These are phyloP conservation scores for Pythium phragmitis DNA, from an alignment of 352 stramenopile genomes.

Conservation along the genomic window DNA sequence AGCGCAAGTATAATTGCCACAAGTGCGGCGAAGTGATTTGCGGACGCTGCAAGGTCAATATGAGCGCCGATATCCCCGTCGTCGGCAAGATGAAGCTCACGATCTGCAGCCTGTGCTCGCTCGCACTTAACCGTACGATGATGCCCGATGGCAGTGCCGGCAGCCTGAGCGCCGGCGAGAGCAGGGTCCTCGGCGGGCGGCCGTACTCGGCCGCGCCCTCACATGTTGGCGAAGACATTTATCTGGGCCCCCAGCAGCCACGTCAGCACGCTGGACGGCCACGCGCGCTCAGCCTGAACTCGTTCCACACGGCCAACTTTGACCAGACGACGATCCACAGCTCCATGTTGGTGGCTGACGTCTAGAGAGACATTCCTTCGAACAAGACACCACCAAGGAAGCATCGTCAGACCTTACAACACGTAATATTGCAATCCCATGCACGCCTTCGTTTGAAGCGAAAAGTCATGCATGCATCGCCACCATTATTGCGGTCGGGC, in stretches of 20 bases:
- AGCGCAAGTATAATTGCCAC: conserved; percentile 81
- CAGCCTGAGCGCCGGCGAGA: conserved; percentile 34
- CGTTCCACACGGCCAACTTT: conserved; percentile 83
- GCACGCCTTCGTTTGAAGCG: too few relatives aligned
- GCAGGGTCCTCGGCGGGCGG: conserved; percentile 32
- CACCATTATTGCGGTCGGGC: too few relatives aligned
- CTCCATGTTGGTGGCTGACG: conserved; percentile 27
- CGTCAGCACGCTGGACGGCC: background rate
- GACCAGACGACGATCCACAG: conserved; percentile 48
- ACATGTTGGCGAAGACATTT: conserved; percentile 30
- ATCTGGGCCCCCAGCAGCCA: background rate
- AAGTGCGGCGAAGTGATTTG: conserved; percentile 84
- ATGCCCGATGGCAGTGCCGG: conserved; percentile 32
- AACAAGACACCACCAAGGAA: too few relatives aligned
- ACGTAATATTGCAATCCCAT: too few relatives aligned
- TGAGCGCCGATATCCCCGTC: conserved; percentile 79
- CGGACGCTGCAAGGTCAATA: conserved; percentile 63
- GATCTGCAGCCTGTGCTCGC: conserved; percentile 77
- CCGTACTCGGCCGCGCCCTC: conserved; percentile 45
- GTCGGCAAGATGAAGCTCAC: conserved; percentile 87
- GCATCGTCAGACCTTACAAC: too few relatives aligned
- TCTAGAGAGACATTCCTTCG: background rate
- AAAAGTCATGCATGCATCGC: too few relatives aligned
- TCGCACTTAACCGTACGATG: conserved; percentile 71
- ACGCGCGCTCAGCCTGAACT: conserved; percentile 63